Evolutionary conservation across 2,329 filamentous ascomycete species (phyloP).

Genomic region (Blumeria hordei): DNA sequence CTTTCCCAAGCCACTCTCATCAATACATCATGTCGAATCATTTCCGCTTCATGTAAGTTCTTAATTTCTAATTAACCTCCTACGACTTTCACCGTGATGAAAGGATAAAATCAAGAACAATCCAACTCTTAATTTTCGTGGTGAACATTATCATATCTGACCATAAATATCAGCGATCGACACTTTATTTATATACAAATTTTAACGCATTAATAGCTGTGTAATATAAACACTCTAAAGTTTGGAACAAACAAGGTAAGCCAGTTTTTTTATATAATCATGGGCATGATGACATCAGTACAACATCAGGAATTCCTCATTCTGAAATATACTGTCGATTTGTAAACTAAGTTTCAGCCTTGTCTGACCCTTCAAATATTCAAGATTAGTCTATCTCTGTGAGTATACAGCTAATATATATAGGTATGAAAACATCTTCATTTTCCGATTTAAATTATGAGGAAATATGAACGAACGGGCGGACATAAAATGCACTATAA

Average conservation of each 20-base stretch:
- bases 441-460: slow-evolving; percentile 12
- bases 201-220: too few relatives aligned
- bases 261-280: slow-evolving; percentile 4
- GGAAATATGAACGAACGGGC: slow-evolving; percentile 23
- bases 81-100: slow-evolving; percentile 13
- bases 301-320: slow-evolving; percentile 17
- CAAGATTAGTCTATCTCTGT: slow-evolving; percentile 1
- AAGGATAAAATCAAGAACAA: slow-evolving; percentile 18
- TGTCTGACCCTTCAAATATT: slow-evolving; percentile 17
- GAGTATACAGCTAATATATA: slow-evolving; percentile 7
- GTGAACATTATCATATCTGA: slow-evolving; percentile 7
- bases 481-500: slow-evolving; percentile 19
- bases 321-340: slow-evolving; percentile 17
- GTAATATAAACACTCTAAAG: slow-evolving; percentile 10
- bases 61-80: background rate
- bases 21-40: too few relatives aligned
- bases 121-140: slow-evolving; percentile 20
- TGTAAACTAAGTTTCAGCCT: slow-evolving; percentile 21
- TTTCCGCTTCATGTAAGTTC: too few relatives aligned
- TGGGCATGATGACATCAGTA: slow-evolving; percentile 16
- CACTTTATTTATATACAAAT: background rate
- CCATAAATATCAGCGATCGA: background rate
- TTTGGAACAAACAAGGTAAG: slow-evolving; percentile 6
- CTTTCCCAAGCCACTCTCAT: too few relatives aligned
- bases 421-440: background rate